Base-by-base conservation (phyloP, 345 rosid species). In the Zanthoxylum bungeanum region DNA sequence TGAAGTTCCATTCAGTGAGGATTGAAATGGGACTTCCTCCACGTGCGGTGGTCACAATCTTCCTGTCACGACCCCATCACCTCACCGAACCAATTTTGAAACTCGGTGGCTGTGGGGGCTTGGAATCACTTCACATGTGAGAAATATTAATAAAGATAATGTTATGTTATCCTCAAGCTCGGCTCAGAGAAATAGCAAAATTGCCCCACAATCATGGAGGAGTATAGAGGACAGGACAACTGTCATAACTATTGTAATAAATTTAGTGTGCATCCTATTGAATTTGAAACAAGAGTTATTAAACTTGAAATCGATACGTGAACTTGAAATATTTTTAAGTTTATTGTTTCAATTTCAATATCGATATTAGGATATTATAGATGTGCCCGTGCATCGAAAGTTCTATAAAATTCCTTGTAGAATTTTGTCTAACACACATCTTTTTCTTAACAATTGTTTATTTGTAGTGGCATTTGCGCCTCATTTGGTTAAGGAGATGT, bases 81-180 rank as follows among this genome's bases (percentile, higher is more conserved):
- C 62, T 62, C 77, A 63, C 65, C 25, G 6, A 55, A 19, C 63
- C 28, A 37, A 33, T 69, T 55, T 47, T 25, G 49, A 16, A 3
- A 8, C 37, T 42, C 6, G 7, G 21, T 42, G 2, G 7, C 42
- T 31, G 16, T 63, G 53, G 68, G 60, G 16, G 53, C 44, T 37
- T 59, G 30, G 52, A 42, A 66, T 31, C 60, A 12, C 57, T 19
- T 70, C 60, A 76, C 84, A 67, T 77, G 80, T 70, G 80, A 70
- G 47, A 58, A 58, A 6, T 58, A 58, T 9, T 31, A 4, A 24
- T 52, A 9, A 52, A 19, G 31, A 56, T 14, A 56, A 25, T 6
- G n/a, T 28, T 28, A 2, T 56, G 64, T 42, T 42, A 42, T 42
- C 64, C 12, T 17, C 37, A 61, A 17, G 9, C 9, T 12, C 55